Evolutionary conservation across 1,139 yeast species (phyloP).

Genomic region (Candida labiduridarum): DNA sequence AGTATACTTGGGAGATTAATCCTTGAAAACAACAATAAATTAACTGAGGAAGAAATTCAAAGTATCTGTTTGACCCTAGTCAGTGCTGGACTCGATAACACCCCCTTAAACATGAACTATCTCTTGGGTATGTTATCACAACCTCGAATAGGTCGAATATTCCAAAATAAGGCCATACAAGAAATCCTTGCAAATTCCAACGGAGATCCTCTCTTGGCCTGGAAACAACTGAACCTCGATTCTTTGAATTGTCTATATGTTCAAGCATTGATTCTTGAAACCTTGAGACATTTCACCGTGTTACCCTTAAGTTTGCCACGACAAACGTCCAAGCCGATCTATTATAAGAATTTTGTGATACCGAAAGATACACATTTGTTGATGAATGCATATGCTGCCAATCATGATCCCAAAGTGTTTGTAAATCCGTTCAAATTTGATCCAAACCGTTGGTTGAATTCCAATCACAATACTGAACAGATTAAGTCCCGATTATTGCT

Average conservation of each 20-base stretch:
- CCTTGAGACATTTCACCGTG: conserved; percentile 63
- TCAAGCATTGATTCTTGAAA: conserved; percentile 62
- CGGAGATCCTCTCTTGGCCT: conserved; percentile 41
- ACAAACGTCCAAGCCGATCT: conserved; percentile 52
- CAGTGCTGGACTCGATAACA: conserved; percentile 78
- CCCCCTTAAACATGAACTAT: conserved; percentile 64
- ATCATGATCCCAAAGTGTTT: conserved; percentile 57
- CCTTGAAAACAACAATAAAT: conserved; percentile 19
- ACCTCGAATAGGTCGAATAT: conserved; percentile 39
- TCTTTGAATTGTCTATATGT: conserved; percentile 48
- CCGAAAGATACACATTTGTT: conserved; percentile 60
- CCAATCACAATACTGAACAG: conserved; percentile 22
- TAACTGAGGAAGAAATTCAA: conserved; percentile 47
- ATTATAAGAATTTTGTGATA: conserved; percentile 39
- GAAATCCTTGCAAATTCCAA: conserved; percentile 36
- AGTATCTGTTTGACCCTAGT: conserved; percentile 75
- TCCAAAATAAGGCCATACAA: conserved; percentile 46
- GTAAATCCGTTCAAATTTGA: conserved; percentile 52
- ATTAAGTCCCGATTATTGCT: conserved; percentile 18
- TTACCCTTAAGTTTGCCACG: conserved; percentile 71
- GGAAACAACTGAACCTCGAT: conserved; percentile 40
- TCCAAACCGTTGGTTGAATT: conserved; percentile 62
- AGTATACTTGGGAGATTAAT: conserved; percentile 50
- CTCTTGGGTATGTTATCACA: conserved; percentile 64
- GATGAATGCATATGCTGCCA: conserved; percentile 73